phyloP scores from a whole-genome alignment of 2,329 filamentous ascomycete genomes.

The Didymella keratinophila region DNA sequence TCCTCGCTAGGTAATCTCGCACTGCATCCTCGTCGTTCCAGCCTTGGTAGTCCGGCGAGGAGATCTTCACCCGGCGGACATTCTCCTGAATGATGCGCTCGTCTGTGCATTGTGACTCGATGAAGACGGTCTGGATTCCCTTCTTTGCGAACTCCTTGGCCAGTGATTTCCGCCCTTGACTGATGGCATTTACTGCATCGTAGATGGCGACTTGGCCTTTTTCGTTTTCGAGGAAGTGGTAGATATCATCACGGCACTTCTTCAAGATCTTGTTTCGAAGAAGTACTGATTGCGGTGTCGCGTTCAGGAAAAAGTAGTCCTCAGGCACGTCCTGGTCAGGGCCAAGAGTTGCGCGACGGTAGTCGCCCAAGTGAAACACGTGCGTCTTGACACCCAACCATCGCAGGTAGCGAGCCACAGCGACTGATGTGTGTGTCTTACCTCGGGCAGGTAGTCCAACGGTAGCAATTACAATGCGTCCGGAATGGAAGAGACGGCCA shows the following conservation, averaged over 20 bases:
- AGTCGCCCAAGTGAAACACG: conserved; percentile 97
- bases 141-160: conserved; percentile 98
- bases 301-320: conserved; percentile 97
- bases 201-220: conserved; percentile 99
- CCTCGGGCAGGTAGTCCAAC: conserved; percentile 93
- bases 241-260: conserved; percentile 96
- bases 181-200: conserved; percentile 93
- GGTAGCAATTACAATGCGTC: conserved; percentile 95
- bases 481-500: conserved; percentile 94
- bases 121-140: conserved; percentile 93
- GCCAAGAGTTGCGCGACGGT: conserved; percentile 88
- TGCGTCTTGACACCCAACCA: conserved; percentile 98
- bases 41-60: conserved; percentile 92
- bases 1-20: conserved; percentile 86
- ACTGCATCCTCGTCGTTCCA: conserved; percentile 95
- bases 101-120: conserved; percentile 94
- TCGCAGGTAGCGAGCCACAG: conserved; percentile 89
- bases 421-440: conserved; percentile 98
- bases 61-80: conserved; percentile 96
- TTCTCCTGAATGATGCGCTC: conserved; percentile 95
- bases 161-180: conserved; percentile 79
- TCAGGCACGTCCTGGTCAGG: conserved; percentile 85
- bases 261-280: conserved; percentile 96
- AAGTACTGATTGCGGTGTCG: conserved; percentile 89
- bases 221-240: conserved; percentile 93